A percentile compares a stretch with the other conserved stretches of the same genome.
phyloP scores from a whole-genome alignment of 495 filamentous ascomycete genomes.

The Mytilinidion resinicola region DNA sequence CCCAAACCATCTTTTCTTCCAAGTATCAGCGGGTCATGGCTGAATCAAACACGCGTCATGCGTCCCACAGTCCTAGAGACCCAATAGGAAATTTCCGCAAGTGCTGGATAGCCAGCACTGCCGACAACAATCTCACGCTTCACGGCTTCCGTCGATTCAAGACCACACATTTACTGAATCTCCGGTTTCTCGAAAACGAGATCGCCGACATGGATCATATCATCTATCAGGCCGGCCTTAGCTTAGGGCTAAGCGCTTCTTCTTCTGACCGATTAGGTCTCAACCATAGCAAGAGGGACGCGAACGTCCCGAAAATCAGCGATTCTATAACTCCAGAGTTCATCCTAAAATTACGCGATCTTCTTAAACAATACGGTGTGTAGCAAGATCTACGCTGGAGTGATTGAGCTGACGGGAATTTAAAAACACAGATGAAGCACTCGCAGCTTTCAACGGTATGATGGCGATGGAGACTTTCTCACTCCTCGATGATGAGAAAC shows the following conservation, averaged over 20 bases:
- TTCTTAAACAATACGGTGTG: constrained; percentile 25
- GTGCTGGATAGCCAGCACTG: constrained; percentile 4
- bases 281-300: constrained; percentile 19
- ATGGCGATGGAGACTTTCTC: constrained; percentile 29
- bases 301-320: neutral
- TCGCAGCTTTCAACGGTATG: constrained; percentile 21
- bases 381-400: neutral
- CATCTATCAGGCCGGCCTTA: constrained; percentile 32
- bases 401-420: constrained; percentile 1
- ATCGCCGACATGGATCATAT: constrained; percentile 29
- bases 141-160: constrained; percentile 33
- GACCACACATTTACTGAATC: constrained; percentile 32
- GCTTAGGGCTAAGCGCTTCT: constrained; percentile 5
- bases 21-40: neutral
- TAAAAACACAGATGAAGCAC: constrained; percentile 13
- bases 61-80: neutral
- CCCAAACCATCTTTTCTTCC: neutral
- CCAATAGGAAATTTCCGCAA: neutral
- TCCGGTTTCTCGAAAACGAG: constrained; percentile 31
- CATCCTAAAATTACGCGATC: constrained; percentile 15
- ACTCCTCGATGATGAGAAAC: constrained; percentile 18
- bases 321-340: constrained; percentile 14
- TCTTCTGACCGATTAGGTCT: constrained; percentile 17
- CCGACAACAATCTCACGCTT: constrained; percentile 26
- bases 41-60: neutral